A percentile compares a stretch with the other conserved stretches of the same genome.
Evolutionary conservation across 2,329 filamentous ascomycete species (phyloP).

Genomic region (Furcasterigmium furcatum): DNA sequence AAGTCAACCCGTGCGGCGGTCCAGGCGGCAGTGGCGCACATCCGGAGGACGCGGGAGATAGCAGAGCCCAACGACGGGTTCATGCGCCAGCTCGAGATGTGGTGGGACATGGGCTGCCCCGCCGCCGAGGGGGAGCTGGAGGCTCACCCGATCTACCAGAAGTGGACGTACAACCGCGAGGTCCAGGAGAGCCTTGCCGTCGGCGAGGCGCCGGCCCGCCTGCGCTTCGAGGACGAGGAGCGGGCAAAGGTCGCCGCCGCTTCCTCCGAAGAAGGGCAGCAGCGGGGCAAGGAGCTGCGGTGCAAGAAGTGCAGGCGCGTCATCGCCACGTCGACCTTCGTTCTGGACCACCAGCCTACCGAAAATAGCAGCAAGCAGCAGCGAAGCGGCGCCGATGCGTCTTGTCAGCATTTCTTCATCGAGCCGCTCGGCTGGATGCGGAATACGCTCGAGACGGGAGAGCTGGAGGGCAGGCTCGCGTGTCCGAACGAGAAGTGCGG

Average conservation of each 20-base stretch:
- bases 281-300: slow-evolving; percentile 57
- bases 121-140: slow-evolving; percentile 47
- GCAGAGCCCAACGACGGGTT: slow-evolving; percentile 91
- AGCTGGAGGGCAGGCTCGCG: slow-evolving; percentile 77
- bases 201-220: slow-evolving; percentile 75
- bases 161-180: slow-evolving; percentile 57
- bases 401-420: slow-evolving; percentile 84
- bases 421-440: slow-evolving; percentile 97
- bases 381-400: slow-evolving; percentile 11
- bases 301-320: slow-evolving; percentile 87
- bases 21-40: slow-evolving; percentile 59
- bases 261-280: slow-evolving; percentile 11
- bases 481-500: slow-evolving; percentile 79
- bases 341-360: slow-evolving; percentile 56
- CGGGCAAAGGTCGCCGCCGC: slow-evolving; percentile 10
- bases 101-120: slow-evolving; percentile 83
- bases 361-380: slow-evolving; percentile 10
- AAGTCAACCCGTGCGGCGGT: slow-evolving; percentile 46
- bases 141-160: slow-evolving; percentile 73
- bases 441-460: slow-evolving; percentile 72
- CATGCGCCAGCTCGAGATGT: slow-evolving; percentile 82
- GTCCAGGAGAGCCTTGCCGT: slow-evolving; percentile 60
- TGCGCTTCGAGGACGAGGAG: slow-evolving; percentile 79
- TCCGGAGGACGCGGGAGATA: slow-evolving; percentile 69
- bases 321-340: slow-evolving; percentile 55